Conservation (phyloP, 2,329 filamentous ascomycete species). For the Colletotrichum falcatum region DNA sequence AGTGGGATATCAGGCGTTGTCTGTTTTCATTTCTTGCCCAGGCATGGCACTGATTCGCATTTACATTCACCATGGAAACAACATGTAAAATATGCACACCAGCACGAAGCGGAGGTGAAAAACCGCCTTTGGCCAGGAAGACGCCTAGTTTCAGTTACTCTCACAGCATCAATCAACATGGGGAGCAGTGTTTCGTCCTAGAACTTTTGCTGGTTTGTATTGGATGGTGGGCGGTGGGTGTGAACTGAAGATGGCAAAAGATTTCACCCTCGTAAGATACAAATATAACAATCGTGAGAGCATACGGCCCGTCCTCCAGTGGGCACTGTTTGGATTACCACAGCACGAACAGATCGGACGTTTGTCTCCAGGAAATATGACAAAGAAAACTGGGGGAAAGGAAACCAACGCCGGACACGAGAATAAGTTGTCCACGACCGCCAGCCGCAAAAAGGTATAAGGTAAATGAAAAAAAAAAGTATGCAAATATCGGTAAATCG, state of each 20-base stretch:
- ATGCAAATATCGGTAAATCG: constrained; percentile 38
- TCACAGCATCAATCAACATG: not conserved
- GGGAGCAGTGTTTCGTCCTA: not conserved
- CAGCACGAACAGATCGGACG: not conserved
- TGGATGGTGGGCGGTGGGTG: constrained; percentile 12
- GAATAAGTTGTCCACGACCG: constrained; percentile 22
- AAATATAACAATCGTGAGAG: constrained; percentile 29
- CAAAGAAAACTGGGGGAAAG: constrained; percentile 3
- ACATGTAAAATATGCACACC: not conserved
- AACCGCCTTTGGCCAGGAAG: not conserved
- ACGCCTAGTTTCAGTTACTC: not conserved
- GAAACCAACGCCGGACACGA: constrained; percentile 28
- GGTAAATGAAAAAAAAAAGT: constrained; percentile 10
- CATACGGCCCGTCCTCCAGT: constrained; percentile 17
- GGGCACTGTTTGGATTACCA: constrained; percentile 21
- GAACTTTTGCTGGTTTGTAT: constrained; percentile 15
- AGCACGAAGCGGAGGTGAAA: not conserved
- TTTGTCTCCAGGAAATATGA: constrained; percentile 4
- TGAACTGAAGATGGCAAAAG: constrained; percentile 27
- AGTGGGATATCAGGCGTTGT: not conserved
- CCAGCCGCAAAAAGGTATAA: constrained; percentile 40
- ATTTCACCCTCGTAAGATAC: constrained; percentile 23
- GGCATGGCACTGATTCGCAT: not conserved
- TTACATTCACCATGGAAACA: not conserved
- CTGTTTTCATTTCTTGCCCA: not conserved